Percentiles rank a stretch among this genome's conserved stretches.
Evolutionary conservation across 306 rosid genomes (phyloP).

Genomic region (Vigna trinervia): DNA sequence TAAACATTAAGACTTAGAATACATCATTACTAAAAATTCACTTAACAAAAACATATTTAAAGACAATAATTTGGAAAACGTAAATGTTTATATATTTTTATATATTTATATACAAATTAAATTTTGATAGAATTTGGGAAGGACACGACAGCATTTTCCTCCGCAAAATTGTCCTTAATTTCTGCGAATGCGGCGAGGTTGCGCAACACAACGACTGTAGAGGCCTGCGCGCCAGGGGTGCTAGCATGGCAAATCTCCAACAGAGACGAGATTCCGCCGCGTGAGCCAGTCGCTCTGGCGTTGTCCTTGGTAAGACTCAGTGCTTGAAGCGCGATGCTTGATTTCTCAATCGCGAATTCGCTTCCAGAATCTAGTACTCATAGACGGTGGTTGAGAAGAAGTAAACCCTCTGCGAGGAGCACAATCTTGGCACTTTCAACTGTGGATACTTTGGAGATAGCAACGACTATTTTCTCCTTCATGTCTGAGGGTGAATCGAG

Average conservation of each 20-base stretch:
- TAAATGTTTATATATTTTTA: too few relatives aligned
- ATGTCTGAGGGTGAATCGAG: conserved; percentile 67
- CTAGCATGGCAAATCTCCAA: conserved; percentile 88
- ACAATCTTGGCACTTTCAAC: conserved; percentile 73
- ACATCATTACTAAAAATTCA: too few relatives aligned
- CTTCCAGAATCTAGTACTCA: conserved; percentile 83
- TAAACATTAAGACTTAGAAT: too few relatives aligned
- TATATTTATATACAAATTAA: too few relatives aligned
- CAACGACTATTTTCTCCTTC: conserved; percentile 80
- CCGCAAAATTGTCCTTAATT: conserved; percentile 68
- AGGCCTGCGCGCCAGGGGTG: conserved; percentile 86
- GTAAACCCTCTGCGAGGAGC: conserved; percentile 74
- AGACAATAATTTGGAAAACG: too few relatives aligned
- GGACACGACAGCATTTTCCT: conserved; percentile 64
- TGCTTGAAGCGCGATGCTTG: conserved; percentile 77
- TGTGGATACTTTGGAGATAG: conserved; percentile 70
- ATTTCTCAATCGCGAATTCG: conserved; percentile 73
- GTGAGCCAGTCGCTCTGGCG: conserved; percentile 80
- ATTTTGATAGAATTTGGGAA: too few relatives aligned
- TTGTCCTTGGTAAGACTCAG: conserved; percentile 74
- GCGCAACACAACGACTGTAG: conserved; percentile 72
- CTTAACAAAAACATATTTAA: too few relatives aligned
- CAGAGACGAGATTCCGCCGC: conserved; percentile 90
- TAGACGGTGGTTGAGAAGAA: conserved; percentile 72
- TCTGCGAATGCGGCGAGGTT: conserved; percentile 68